Conservation (phyloP, 768 basidiomycete genomes). For the Dioszegia aurantiaca region DNA sequence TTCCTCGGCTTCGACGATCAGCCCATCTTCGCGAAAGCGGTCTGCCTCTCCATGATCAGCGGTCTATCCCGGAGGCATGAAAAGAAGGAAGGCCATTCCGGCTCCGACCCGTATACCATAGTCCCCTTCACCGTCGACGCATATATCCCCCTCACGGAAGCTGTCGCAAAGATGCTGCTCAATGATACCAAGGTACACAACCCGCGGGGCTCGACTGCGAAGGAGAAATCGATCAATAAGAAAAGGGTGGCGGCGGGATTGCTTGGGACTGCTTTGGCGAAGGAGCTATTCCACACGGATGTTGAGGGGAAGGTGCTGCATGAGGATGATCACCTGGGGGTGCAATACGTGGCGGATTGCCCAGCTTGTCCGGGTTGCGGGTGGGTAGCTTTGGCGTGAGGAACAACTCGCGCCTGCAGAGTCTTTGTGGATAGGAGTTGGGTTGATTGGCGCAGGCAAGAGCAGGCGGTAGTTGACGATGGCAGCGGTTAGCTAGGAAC, state of each 20-base stretch:
- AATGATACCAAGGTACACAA: not conserved
- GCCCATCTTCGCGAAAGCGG: not conserved
- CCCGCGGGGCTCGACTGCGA: not conserved
- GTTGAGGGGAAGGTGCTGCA: not conserved
- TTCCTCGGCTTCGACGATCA: conserved; percentile 2
- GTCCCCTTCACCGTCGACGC: conserved; percentile 1
- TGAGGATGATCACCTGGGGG: not conserved
- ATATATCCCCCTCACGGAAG: not conserved
- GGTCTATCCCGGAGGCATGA: not conserved
- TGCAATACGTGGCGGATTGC: conserved; percentile 6
- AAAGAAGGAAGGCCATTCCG: not conserved
- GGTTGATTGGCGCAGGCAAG: too few relatives aligned
- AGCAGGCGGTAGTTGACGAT: too few relatives aligned
- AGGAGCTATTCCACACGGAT: not conserved
- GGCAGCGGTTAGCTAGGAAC: too few relatives aligned
- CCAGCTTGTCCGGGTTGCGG: conserved; percentile 6
- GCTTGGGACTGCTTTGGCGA: not conserved
- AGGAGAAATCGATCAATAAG: not conserved
- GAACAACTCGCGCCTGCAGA: not conserved
- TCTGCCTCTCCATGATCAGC: not conserved
- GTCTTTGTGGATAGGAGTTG: not conserved
- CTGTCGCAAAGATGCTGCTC: not conserved
- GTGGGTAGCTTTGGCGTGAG: not conserved
- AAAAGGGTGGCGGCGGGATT: not conserved
- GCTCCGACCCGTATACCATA: not conserved